A percentile compares a stretch with the other conserved stretches of the same genome.
phyloP scores from a whole-genome alignment of 768 basidiomycete genomes.

The Psilocybe subaeruginosa region DNA sequence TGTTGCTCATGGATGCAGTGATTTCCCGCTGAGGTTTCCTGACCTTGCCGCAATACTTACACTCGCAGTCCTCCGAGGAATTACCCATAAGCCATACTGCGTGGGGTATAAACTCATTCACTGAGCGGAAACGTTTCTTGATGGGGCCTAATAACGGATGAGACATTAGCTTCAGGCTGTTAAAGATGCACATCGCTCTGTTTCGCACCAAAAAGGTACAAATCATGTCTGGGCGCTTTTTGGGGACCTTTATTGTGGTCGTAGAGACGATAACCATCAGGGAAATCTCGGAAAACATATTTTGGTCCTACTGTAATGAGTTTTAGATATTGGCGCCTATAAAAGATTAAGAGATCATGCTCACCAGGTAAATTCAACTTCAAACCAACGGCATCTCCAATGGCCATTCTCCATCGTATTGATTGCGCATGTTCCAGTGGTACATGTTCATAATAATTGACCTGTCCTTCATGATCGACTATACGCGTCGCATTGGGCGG shows the following conservation, averaged over 20 bases:
- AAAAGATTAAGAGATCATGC: constrained; percentile 2
- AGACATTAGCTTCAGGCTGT: not conserved
- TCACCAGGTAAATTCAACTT: constrained; percentile 54
- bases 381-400: constrained; percentile 44
- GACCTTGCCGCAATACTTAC: constrained; percentile 74
- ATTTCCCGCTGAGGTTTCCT: constrained; percentile 71
- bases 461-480: constrained; percentile 62
- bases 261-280: constrained; percentile 68
- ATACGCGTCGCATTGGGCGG: constrained; percentile 57
- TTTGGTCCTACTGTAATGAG: constrained; percentile 43
- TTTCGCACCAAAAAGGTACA: constrained; percentile 72
- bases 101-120: constrained; percentile 87
- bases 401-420: constrained; percentile 59
- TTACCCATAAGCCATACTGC: constrained; percentile 78
- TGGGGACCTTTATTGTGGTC: constrained; percentile 74
- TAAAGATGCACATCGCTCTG: not conserved
- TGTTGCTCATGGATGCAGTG: constrained; percentile 53
- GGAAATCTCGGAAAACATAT: constrained; percentile 70
- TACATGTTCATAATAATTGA: constrained; percentile 72
- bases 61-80: constrained; percentile 56
- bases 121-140: constrained; percentile 67
- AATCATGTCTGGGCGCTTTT: constrained; percentile 60
- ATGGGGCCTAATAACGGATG: constrained; percentile 42
- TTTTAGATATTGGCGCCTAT: constrained; percentile 1
- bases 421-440: constrained; percentile 50